Evolutionary conservation across 2,329 filamentous ascomycete genomes (phyloP), one percentile per base, ranked within the genome.

Genomic region (Aspergillus quadricinctus): DNA sequence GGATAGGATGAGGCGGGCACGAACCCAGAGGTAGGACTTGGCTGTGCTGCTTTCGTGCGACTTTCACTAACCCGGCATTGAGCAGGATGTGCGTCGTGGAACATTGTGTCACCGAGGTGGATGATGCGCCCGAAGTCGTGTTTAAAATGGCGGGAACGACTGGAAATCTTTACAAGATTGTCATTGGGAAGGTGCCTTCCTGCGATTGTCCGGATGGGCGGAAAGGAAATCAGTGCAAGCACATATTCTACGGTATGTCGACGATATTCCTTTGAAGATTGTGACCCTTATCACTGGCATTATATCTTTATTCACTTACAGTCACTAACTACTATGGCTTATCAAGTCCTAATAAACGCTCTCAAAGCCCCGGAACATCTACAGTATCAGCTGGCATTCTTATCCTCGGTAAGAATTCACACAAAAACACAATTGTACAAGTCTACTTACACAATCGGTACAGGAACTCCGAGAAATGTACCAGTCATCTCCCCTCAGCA

Each of bases 221-320:
- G 35, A 82, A 81, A 56, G 81, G 83, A 4, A 81, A 83, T 48
- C 81, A 85, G 63, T 88, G 85, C 78, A 87, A 87, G 66, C 84
- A 87, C 61, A 80, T 86, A 46, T 71, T 83, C 48, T 86, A 85
- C 65, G 67, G 81, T 81, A 73, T 58, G 72, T 65, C 8, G 40
- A 49, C 25, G 21, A 43, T 53, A 27, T 48, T 10, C 17, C 17
- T 35, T 23, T 27, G 21, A n/a, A 19, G 8, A 25, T 49, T 3
- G 9, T 10, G 35, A 45, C 48, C 28, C 17, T 6, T 27, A 25
- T 23, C 19, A 40, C 14, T n/a, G 25, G 25, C 29, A 19, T 17
- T n/a, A 19, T 21, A 52, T 45, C 61, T 51, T 49, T 61, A 31
- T 57, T 64, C 2, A 43, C 17, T 52, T 29, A 29, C 53, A 56